Evolutionary conservation across 1,284 basidiomycete species (phyloP).

Genomic region (Acaromyces ingoldii): DNA sequence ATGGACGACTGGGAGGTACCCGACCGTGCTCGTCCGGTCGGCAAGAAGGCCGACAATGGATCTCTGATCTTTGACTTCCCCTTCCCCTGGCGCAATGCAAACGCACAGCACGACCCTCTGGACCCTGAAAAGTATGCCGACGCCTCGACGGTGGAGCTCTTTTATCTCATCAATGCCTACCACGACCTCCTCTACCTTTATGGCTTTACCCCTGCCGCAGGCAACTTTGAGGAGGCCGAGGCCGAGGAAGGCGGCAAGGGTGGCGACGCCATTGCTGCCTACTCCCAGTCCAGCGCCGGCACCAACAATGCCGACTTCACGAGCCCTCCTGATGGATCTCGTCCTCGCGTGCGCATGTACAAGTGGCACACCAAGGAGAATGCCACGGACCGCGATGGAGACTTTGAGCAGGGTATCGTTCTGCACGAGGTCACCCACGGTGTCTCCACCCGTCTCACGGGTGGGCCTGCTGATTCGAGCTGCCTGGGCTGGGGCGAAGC

Average conservation of each 20-base stretch:
- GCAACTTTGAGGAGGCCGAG: constrained; percentile 98
- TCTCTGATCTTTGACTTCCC: constrained; percentile 36
- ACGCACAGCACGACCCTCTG: constrained; percentile 29
- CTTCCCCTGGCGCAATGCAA: constrained; percentile 39
- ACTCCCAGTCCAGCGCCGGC: constrained; percentile 88
- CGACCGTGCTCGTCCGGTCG: constrained; percentile 24
- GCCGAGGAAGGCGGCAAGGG: constrained; percentile 80
- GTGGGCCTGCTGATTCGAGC: constrained; percentile 84
- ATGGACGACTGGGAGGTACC: constrained; percentile 27
- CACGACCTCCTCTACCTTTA: constrained; percentile 52
- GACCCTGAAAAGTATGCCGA: constrained; percentile 25
- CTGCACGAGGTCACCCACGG: constrained; percentile 63
- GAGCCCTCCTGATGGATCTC: constrained; percentile 59
- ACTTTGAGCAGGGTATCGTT: constrained; percentile 64
- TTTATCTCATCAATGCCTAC: constrained; percentile 39
- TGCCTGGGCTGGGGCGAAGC: constrained; percentile 84
- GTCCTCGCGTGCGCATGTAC: constrained; percentile 93
- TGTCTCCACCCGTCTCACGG: constrained; percentile 84
- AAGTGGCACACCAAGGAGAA: constrained; percentile 61
- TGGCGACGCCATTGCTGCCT: constrained; percentile 83
- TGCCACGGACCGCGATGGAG: constrained; percentile 78
- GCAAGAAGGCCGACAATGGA: constrained; percentile 20
- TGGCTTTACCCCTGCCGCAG: constrained; percentile 82
- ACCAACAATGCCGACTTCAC: constrained; percentile 59
- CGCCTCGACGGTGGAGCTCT: constrained; percentile 21